Percentiles rank a stretch among this genome's conserved stretches.
phyloP scores from a whole-genome alignment of 2,329 filamentous ascomycete species.

The Sclerotinia glacialis region DNA sequence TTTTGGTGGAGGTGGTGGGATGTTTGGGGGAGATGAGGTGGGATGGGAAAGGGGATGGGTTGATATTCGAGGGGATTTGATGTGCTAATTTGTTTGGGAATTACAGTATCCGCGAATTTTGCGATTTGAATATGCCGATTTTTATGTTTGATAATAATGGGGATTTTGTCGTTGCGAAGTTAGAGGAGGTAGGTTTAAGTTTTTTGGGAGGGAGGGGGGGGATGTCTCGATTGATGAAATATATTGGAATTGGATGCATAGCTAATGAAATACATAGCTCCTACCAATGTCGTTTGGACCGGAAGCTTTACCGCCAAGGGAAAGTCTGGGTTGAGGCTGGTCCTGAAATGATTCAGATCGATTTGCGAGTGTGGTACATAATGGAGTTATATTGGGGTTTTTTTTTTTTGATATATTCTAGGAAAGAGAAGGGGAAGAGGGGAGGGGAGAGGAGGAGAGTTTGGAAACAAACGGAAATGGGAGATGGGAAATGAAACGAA shows the following conservation, averaged over 20 bases:
- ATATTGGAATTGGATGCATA: too few relatives aligned
- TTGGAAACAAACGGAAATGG: too few relatives aligned
- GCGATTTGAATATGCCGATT: slow-evolving; percentile 65
- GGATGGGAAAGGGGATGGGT: neutral
- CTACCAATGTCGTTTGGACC: slow-evolving; percentile 20
- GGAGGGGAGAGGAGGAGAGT: too few relatives aligned
- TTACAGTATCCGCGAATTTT: slow-evolving; percentile 72
- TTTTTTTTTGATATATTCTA: too few relatives aligned
- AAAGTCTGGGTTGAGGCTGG: neutral
- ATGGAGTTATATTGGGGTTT: too few relatives aligned
- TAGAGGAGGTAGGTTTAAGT: slow-evolving; percentile 65
- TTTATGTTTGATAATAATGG: slow-evolving; percentile 90
- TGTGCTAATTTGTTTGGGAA: neutral
- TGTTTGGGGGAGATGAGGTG: neutral
- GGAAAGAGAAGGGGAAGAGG: too few relatives aligned
- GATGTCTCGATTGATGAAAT: too few relatives aligned
- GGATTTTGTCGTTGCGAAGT: slow-evolving; percentile 64
- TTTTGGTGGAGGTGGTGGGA: neutral
- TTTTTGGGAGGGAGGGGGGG: too few relatives aligned
- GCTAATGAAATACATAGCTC: neutral
- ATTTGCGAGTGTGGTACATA: too few relatives aligned
- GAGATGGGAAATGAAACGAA: too few relatives aligned
- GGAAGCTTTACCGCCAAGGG: slow-evolving; percentile 17
- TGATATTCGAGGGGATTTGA: too few relatives aligned
- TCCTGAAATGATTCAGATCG: too few relatives aligned